phyloP scores from a whole-genome alignment of 2,329 filamentous ascomycete species.

The Penicillium freii region DNA sequence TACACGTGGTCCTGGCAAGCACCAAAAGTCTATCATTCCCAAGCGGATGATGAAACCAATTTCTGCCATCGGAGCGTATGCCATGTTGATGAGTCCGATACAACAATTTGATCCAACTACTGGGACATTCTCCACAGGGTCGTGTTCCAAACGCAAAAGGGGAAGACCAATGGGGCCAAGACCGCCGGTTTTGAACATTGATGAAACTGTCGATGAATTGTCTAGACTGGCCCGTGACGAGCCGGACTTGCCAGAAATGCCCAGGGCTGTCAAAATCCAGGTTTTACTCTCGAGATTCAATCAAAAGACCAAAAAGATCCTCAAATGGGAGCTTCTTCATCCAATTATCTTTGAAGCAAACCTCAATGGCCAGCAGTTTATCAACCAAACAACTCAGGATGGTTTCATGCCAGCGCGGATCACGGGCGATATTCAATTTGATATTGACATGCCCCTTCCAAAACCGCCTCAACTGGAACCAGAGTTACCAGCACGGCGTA shows the following conservation, averaged over 20 bases:
- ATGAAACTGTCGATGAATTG: conserved; percentile 27
- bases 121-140: conserved; percentile 50
- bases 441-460: conserved; percentile 19
- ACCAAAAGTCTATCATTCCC: background rate
- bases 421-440: conserved; percentile 36
- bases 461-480: background rate
- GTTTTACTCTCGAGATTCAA: conserved; percentile 33
- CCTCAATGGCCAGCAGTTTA: conserved; percentile 30
- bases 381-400: conserved; percentile 38
- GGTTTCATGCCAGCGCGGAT: conserved; percentile 34
- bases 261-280: conserved; percentile 10
- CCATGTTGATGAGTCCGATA: conserved; percentile 40
- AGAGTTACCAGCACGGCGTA: conserved; percentile 7
- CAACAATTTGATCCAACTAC: conserved; percentile 41
- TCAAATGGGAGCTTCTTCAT: conserved; percentile 40
- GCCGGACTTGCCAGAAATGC: conserved; percentile 11
- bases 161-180: background rate
- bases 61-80: conserved; percentile 28
- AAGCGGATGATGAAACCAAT: conserved; percentile 25
- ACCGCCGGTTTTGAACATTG: conserved; percentile 13
- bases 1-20: background rate
- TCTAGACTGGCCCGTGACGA: conserved; percentile 29
- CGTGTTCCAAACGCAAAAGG: conserved; percentile 21
- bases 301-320: conserved; percentile 32
- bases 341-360: conserved; percentile 29